Evolutionary conservation across 2,329 filamentous ascomycete species (phyloP), one percentile per base, ranked within the genome.

Genomic region (Calonectria pseudoreteaudii): DNA sequence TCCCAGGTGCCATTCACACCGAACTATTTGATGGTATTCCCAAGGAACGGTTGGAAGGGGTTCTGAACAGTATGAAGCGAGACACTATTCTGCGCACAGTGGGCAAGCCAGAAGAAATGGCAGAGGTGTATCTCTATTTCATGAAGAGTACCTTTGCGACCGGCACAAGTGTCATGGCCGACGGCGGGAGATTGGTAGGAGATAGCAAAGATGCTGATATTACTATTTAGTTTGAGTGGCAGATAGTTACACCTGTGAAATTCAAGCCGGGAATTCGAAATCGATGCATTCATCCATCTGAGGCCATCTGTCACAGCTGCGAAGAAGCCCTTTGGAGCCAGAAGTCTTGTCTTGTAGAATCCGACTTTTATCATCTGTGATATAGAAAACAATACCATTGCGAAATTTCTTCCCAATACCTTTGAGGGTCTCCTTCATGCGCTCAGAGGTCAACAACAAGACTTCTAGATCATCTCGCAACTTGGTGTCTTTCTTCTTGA

Each of bases 1-100:
- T 83, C 68, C 91, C 91, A 0, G 93, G 92, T 0, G 84, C 86
- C 0, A 85, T 90, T 0, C 81, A 86, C 49, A 91, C 90, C 8
- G 86, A 86, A 52, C 68, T 89, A 36, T 79, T 82, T 64, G 66
- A 77, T 68, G 66, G 49, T 1, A 73, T 80, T 9, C 73, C 78
- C 1, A 13, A 74, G 47, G 79, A 78, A 13, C 16, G 56, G 1
- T 70, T 77, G 36, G 68, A 68, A 16, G 36, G 13, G 1, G 68
- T 73, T 26, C 31, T 80, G 47, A 70, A 77, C 10, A 68, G 14
- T 0, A 75, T 77, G 36, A 72, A 67, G 50, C 76, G 67, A 53
- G 75, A 77, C 14, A 65, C 70, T 38, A 65, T 81, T 13, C 76
- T 78, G 5, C 74, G 76, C 1, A 81, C 76, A 1, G 71, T 82